A percentile compares a stretch with the other conserved stretches of the same genome.
Conservation (phyloP, 129 eudicot species). For the Centella asiatica region DNA sequence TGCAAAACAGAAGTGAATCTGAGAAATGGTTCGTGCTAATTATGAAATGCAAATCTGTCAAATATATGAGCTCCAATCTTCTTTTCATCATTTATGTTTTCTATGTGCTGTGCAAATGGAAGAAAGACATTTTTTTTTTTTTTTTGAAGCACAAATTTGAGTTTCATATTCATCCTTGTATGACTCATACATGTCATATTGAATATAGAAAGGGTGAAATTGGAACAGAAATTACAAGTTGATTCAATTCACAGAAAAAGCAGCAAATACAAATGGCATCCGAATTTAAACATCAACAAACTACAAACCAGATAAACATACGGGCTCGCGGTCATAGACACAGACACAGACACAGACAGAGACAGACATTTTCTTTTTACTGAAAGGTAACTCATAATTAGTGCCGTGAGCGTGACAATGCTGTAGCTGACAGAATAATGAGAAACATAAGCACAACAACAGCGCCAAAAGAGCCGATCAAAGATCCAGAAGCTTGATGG, state of each 20-base stretch:
- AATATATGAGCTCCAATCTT: neutral
- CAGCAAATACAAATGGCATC: slow-evolving; percentile 1
- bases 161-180: too few species aligned
- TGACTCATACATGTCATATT: too few species aligned
- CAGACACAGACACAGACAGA: neutral
- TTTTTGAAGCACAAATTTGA: too few species aligned
- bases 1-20: neutral
- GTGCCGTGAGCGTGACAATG: slow-evolving; percentile 45
- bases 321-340: too few species aligned
- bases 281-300: neutral
- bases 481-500: slow-evolving; percentile 50
- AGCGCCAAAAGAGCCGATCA: slow-evolving; percentile 76
- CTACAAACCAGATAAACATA: neutral
- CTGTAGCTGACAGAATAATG: slow-evolving; percentile 47
- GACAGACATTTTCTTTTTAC: neutral
- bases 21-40: neutral
- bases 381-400: too few species aligned
- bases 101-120: too few species aligned
- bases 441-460: slow-evolving; percentile 40
- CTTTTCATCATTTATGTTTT: too few species aligned
- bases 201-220: too few species aligned
- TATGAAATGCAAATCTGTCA: neutral
- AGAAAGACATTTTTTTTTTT: neutral
- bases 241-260: neutral
- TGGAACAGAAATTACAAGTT: too few species aligned